Conservation (phyloP, 2,329 filamentous ascomycete species). For the Pleurostoma richardsiae region DNA sequence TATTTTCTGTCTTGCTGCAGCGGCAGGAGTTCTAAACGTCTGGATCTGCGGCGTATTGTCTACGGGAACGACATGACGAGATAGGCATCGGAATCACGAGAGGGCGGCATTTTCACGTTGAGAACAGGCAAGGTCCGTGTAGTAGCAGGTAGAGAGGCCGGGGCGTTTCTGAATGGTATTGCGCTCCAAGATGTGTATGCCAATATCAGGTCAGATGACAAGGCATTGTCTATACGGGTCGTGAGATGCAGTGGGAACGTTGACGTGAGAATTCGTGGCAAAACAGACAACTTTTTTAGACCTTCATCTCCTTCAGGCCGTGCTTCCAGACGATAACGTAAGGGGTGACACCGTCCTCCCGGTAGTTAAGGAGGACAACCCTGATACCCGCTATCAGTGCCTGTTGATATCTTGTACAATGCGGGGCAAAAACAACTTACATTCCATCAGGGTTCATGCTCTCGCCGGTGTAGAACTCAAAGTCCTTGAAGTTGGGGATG, state of each 20-base stretch:
- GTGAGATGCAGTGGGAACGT: background rate
- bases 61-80: no score
- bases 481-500: constrained; percentile 86
- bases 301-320: constrained; percentile 84
- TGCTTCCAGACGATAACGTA: constrained; percentile 94
- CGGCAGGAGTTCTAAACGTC: no score
- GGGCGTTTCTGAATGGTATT: constrained; percentile 7
- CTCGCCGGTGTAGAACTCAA: constrained; percentile 89
- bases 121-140: no score
- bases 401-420: background rate
- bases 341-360: constrained; percentile 89
- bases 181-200: constrained; percentile 5
- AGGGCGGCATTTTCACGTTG: no score
- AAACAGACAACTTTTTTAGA: constrained; percentile 50
- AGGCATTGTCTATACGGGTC: constrained; percentile 3
- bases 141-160: no score
- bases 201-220: constrained; percentile 5
- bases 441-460: constrained; percentile 91
- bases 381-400: constrained; percentile 30
- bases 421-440: constrained; percentile 49
- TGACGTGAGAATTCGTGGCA: background rate
- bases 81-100: no score
- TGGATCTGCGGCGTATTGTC: no score
- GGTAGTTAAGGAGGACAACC: constrained; percentile 93
- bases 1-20: no score